Percentiles rank a stretch among this genome's conserved stretches.
phyloP scores from a whole-genome alignment of 1,284 basidiomycete species.

The Coriolopsis trogii region DNA sequence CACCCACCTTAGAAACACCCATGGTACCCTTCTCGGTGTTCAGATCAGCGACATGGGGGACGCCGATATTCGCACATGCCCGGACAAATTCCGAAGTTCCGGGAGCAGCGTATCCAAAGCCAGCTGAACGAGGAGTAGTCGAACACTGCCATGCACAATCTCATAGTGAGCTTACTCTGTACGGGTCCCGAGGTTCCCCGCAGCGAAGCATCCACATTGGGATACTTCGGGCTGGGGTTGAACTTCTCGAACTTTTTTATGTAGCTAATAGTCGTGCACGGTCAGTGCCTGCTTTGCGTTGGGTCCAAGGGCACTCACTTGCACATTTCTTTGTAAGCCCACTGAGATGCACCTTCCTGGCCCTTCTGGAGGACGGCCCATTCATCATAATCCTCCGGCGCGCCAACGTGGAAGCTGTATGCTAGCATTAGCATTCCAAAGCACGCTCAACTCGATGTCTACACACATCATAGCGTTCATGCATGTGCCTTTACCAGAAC shows the following conservation, averaged over 20 bases:
- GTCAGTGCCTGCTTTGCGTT: not conserved
- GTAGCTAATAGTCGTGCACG: conserved; percentile 43
- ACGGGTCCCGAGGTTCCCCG: conserved; percentile 56
- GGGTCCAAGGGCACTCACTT: conserved; percentile 34
- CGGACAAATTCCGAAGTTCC: conserved; percentile 48
- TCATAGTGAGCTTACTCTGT: conserved; percentile 28
- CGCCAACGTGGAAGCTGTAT: conserved; percentile 64
- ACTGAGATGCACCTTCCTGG: conserved; percentile 54
- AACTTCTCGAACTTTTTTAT: conserved; percentile 65
- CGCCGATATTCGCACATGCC: conserved; percentile 48
- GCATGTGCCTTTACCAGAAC: conserved; percentile 56
- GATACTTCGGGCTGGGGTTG: conserved; percentile 47
- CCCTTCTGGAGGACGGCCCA: conserved; percentile 54
- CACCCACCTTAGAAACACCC: conserved; percentile 55
- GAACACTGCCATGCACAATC: not conserved
- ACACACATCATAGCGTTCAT: conserved; percentile 68
- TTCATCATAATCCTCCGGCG: conserved; percentile 71
- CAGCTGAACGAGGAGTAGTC: conserved; percentile 26
- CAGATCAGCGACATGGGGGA: conserved; percentile 52
- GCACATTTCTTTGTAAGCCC: conserved; percentile 62
- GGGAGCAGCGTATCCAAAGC: conserved; percentile 37
- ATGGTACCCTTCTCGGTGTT: conserved; percentile 51
- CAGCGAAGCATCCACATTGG: conserved; percentile 46
- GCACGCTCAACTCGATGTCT: too few relatives aligned
- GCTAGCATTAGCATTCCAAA: not conserved